phyloP scores from a whole-genome alignment of 163 green algal species.

The Smithsoniella earleae region DNA sequence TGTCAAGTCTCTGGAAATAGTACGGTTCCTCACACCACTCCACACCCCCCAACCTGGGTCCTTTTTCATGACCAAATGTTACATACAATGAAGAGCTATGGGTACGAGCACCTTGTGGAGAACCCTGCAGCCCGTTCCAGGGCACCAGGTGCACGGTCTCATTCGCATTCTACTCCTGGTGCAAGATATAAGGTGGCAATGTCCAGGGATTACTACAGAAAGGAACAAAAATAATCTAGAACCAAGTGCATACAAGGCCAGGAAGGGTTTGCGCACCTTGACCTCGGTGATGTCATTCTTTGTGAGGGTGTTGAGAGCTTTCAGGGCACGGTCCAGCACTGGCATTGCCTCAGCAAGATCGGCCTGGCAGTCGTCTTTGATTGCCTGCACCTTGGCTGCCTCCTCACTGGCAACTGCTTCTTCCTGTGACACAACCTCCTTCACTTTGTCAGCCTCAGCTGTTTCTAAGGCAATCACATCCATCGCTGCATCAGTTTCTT shows the following conservation, averaged over 20 bases:
- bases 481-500: conserved; percentile 52
- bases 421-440: conserved; percentile 50
- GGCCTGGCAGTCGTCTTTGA: conserved; percentile 65
- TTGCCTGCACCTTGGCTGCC: conserved; percentile 60
- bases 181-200: not conserved
- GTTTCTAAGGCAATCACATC: conserved; percentile 55
- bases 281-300: conserved; percentile 57
- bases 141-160: no score
- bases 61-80: no score
- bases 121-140: no score
- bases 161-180: not conserved
- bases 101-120: no score
- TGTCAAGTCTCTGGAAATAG: no score
- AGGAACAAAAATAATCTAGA: not conserved
- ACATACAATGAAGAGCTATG: no score
- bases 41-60: no score
- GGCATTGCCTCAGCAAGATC: conserved; percentile 58
- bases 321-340: conserved; percentile 42
- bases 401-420: conserved; percentile 54
- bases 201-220: not conserved
- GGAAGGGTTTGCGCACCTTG: conserved; percentile 39
- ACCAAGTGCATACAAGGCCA: no score
- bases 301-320: conserved; percentile 54
- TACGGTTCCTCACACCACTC: no score
- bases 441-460: conserved; percentile 54